A percentile compares a stretch with the other conserved stretches of the same genome.
phyloP scores from a whole-genome alignment of 768 basidiomycete species.

The Botryobasidium botryosum region DNA sequence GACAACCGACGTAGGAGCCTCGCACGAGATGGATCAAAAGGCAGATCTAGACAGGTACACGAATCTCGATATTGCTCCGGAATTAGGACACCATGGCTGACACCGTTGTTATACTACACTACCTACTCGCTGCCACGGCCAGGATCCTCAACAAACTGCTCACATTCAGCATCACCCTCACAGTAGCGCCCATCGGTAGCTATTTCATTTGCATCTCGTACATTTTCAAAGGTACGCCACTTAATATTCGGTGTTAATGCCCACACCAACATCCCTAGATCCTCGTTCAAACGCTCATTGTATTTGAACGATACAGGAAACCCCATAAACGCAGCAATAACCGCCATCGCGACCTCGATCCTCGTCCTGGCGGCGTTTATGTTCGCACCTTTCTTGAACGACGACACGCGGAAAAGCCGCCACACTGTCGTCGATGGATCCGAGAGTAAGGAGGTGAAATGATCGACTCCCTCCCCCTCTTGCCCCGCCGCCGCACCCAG shows the following conservation, averaged over 20 bases:
- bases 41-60: too few species aligned
- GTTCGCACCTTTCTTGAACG: conserved; percentile 50
- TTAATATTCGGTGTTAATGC: too few species aligned
- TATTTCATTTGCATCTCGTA: conserved; percentile 65
- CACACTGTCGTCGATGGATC: background rate
- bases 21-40: too few species aligned
- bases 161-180: conserved; percentile 62
- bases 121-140: too few species aligned
- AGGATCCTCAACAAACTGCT: conserved; percentile 69
- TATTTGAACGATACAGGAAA: conserved; percentile 37
- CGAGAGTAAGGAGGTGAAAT: conserved; percentile 2
- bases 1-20: too few species aligned
- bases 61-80: too few species aligned
- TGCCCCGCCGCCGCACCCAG: background rate
- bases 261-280: background rate
- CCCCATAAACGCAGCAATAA: conserved; percentile 71
- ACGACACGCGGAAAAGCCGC: conserved; percentile 9
- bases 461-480: background rate
- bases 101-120: too few species aligned
- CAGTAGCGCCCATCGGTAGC: conserved; percentile 60
- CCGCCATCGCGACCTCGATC: conserved; percentile 71
- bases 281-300: background rate
- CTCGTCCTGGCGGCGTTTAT: conserved; percentile 69
- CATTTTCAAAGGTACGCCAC: conserved; percentile 67
- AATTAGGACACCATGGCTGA: too few species aligned